phyloP scores from a whole-genome alignment of 2,329 filamentous ascomycete species.

The Cercospora sp. region DNA sequence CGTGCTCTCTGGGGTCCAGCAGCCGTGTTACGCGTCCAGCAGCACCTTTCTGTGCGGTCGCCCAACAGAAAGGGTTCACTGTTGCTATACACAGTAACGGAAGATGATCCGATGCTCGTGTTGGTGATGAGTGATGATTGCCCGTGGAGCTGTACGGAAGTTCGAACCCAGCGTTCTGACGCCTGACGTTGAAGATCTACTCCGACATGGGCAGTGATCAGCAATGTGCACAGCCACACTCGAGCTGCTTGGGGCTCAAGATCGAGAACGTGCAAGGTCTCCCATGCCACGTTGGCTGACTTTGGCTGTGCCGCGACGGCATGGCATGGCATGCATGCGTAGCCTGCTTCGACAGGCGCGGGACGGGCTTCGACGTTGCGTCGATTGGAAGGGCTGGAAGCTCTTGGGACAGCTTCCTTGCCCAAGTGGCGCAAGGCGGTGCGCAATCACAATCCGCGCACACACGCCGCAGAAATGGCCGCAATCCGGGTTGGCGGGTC shows the following conservation, averaged over 20 bases:
- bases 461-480: neutral
- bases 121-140: neutral
- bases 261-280: conserved; percentile 16
- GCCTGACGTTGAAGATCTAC: conserved; percentile 18
- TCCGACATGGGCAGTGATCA: conserved; percentile 5
- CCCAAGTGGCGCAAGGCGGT: conserved; percentile 4
- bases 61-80: neutral
- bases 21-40: conserved; percentile 1
- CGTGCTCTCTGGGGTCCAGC: neutral
- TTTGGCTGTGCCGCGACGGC: conserved; percentile 6
- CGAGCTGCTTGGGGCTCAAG: neutral
- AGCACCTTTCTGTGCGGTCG: neutral
- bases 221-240: conserved; percentile 13
- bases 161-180: conserved; percentile 6
- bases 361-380: conserved; percentile 5
- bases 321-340: conserved; percentile 14
- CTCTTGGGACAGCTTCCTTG: neutral
- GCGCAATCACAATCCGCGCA: conserved; percentile 3
- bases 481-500: conserved; percentile 15
- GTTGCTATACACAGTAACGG: conserved; percentile 1
- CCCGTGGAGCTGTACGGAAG: conserved; percentile 1
- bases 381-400: conserved; percentile 8
- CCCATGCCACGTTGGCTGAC: conserved; percentile 12
- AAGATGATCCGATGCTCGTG: neutral
- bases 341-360: conserved; percentile 6